Conservation (phyloP, 2,329 filamentous ascomycete genomes). For the Penicillium psychrosexuale region DNA sequence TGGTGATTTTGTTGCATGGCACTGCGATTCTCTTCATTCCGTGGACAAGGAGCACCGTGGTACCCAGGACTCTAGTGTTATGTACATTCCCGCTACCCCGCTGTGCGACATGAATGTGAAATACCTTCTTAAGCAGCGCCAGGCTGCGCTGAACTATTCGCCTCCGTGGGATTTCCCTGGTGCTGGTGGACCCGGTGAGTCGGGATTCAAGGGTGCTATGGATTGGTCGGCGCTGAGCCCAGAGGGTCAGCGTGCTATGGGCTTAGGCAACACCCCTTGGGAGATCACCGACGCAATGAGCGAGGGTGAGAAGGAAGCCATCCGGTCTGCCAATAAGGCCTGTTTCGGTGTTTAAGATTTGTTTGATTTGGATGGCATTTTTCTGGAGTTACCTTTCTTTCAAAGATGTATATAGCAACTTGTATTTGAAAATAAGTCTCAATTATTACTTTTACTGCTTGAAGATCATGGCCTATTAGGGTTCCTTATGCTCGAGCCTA, state of each 20-base stretch:
- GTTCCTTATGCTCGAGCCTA: not conserved
- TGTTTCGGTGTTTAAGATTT: constrained; percentile 43
- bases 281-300: constrained; percentile 47
- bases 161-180: constrained; percentile 70
- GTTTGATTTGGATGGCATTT: not conserved
- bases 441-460: not conserved
- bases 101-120: constrained; percentile 70
- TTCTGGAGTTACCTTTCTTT: not conserved
- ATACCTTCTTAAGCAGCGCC: constrained; percentile 67
- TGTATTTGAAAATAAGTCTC: not conserved
- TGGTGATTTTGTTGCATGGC: constrained; percentile 75
- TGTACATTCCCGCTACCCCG: constrained; percentile 87
- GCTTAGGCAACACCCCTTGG: constrained; percentile 51
- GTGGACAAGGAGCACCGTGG: constrained; percentile 78
- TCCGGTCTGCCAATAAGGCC: constrained; percentile 54
- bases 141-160: constrained; percentile 66
- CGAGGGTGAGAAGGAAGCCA: constrained; percentile 50
- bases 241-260: constrained; percentile 56
- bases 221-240: constrained; percentile 41
- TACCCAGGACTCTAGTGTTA: constrained; percentile 69
- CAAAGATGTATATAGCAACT: not conserved
- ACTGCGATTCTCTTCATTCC: constrained; percentile 76
- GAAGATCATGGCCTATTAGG: not conserved
- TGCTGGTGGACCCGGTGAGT: constrained; percentile 43
- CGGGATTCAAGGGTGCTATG: constrained; percentile 38